phyloP scores from a whole-genome alignment of 768 basidiomycete species.

The Boletales sp. region DNA sequence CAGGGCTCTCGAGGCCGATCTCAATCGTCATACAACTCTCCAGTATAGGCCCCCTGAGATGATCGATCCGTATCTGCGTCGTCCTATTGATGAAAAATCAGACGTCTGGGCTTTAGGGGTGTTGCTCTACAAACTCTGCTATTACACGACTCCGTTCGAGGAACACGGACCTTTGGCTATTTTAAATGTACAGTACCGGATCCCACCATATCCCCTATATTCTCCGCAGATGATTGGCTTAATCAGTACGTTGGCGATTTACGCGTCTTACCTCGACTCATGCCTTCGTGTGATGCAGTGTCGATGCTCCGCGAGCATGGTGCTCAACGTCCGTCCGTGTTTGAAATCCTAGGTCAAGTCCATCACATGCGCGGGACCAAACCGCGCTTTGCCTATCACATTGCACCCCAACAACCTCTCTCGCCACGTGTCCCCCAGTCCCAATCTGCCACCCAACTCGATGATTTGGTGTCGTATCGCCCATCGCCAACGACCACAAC shows the following conservation, averaged over 20 bases:
- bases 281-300: constrained; percentile 39
- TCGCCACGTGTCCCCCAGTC: constrained; percentile 38
- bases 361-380: constrained; percentile 87
- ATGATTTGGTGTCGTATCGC: constrained; percentile 39
- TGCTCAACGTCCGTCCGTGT: constrained; percentile 78
- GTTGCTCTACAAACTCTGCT: constrained; percentile 95
- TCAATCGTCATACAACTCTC: constrained; percentile 92
- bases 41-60: constrained; percentile 99
- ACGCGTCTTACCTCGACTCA: constrained; percentile 7
- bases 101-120: constrained; percentile 99
- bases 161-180: constrained; percentile 97
- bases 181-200: constrained; percentile 92
- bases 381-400: constrained; percentile 69
- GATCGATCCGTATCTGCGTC: constrained; percentile 84
- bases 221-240: constrained; percentile 77
- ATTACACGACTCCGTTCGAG: constrained; percentile 99
- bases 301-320: constrained; percentile 95
- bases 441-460: constrained; percentile 28
- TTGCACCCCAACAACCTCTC: constrained; percentile 46
- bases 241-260: constrained; percentile 55
- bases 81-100: constrained; percentile 88
- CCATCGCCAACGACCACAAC: constrained; percentile 15
- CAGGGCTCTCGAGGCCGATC: constrained; percentile 80
- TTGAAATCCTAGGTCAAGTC: constrained; percentile 78
- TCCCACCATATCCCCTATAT: constrained; percentile 85